A percentile compares a stretch with the other conserved stretches of the same genome.
Conservation (phyloP, 129 eudicot species). For the Flaveria trinervia region DNA sequence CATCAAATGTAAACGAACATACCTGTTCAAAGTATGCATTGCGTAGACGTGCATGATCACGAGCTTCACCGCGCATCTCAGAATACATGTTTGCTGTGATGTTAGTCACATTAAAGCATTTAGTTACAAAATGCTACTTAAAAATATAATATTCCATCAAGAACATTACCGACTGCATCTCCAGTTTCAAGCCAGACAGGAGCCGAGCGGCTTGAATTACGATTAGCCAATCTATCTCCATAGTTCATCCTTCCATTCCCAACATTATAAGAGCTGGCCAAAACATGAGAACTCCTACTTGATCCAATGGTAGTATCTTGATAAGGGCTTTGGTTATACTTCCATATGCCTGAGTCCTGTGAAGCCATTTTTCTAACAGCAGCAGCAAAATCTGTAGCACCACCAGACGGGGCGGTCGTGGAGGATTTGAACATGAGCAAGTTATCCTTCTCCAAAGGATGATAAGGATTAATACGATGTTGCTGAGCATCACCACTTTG, state of each 20-base stretch:
- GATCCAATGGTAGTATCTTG: constrained; percentile 68
- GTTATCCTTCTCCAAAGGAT: constrained; percentile 51
- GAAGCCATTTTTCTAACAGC: constrained; percentile 87
- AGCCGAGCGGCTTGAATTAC: constrained; percentile 58
- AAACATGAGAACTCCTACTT: constrained; percentile 69
- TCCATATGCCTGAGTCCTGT: constrained; percentile 74
- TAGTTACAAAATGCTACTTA: constrained; percentile 13
- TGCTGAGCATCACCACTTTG: constrained; percentile 46
- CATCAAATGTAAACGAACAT: constrained; percentile 15
- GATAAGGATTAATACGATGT: constrained; percentile 51
- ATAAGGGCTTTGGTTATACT: constrained; percentile 65
- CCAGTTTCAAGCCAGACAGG: constrained; percentile 94
- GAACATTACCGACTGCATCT: constrained; percentile 82
- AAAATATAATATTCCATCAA: constrained; percentile 19
- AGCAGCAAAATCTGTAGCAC: constrained; percentile 85
- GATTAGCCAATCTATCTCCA: constrained; percentile 58
- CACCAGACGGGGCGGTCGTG: constrained; percentile 58
- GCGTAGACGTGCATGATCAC: constrained; percentile 79
- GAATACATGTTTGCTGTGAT: constrained; percentile 83
- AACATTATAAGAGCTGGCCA: constrained; percentile 39
- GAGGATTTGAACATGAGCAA: constrained; percentile 53
- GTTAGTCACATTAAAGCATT: constrained; percentile 49
- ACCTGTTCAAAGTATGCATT: constrained; percentile 94
- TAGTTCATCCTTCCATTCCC: constrained; percentile 57
- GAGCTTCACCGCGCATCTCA: constrained; percentile 89